Evolutionary conservation across 139 green algal species (phyloP), one percentile per base, ranked within the genome.

Genomic region (Pycnococcus provasolii): DNA sequence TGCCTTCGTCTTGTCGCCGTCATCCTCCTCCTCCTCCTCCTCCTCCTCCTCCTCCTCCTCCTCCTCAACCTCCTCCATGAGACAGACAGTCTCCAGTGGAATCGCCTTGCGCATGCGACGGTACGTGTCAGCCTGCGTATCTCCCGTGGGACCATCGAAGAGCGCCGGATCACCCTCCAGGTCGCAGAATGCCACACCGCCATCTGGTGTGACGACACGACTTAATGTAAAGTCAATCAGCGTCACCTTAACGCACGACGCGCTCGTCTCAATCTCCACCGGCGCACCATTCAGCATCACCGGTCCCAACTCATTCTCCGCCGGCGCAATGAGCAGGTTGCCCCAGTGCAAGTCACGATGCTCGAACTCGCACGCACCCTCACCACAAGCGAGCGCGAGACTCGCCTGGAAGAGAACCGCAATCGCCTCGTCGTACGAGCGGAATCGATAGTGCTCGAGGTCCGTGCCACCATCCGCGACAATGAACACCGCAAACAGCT

Each of bases 281-380:
- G 73, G 26, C 37, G 53, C 15, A n/a, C 46, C 66, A 11, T 2
- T 42, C 63, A 51, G 7, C 65, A 43, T 4, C 26, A 52, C 51
- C 48, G 9, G 15, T 42, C 8, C n/a, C n/a, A 26, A 7, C 4
- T 52, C 58, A 64, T 26, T 26, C 26, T 26, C 26, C 26, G 26
- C 26, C 26, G 26, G 26, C 26, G 26, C 26, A 4, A 88, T 68
- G 4, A 92, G 69, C 40, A 91, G 58, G 79, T 91, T 94, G 62
- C 87, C 85, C 87, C 91, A 96, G 80, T 97, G 92, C 69, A 99
- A 78, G 73, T 99, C 93, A 0, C 93, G 76, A 84, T 99, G 93
- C 81, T 99, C 93, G 81, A 98, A 97, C n/a, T 83, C 53, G 42
- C 83, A 78, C 4, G 79, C 81, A 54, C 86, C 84, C 76, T 99